Evolutionary conservation across 2,329 filamentous ascomycete genomes (phyloP), one percentile per base, ranked within the genome.

Genomic region (Corynespora cassiicola): DNA sequence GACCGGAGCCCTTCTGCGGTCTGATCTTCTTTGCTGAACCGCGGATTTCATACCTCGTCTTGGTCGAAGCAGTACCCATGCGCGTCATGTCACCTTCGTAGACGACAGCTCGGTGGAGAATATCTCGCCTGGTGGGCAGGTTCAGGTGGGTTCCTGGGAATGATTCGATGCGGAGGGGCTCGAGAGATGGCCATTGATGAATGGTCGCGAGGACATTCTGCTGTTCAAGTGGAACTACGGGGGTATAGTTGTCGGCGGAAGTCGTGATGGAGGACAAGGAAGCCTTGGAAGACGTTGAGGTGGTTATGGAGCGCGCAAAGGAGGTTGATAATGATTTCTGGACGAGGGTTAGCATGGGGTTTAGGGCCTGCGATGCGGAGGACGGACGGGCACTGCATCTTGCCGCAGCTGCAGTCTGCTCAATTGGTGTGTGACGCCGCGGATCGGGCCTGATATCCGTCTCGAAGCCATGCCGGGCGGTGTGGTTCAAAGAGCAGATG

Each of bases 71-170:
- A 2, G 90, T 95, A 50, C 94, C 94, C 15, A 55, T 23, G 19
- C 94, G 86, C 39, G 89, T 87, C 62, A 78, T 82, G 74, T 97
- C 92, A 54, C 88, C 94, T 74, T 99, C 94, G 77, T 87, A 97
- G 56, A 96, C 75, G 42, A 99, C 83, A 42, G 94, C 94, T 50
- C 89, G 84, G 74, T 99, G 92, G 36, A 99, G 84, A 51, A 99
- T 84, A 69, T 99, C 94, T 66, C 87, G 85, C 43, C 94, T 87
- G 30, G 96, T 79, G 3, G 94, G 94, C 21, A 97, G 82, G 63
- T 88, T 76, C 28, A 99, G 86, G 70, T 96, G 90, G 60, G 88
- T 87, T 45, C 84, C 76, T 25, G 87, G 85, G 76, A 91, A 97
- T 58, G 82, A 73, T 64, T 88, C 82, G 68, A 95, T 86, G 33